Percentiles rank a stretch among this genome's conserved stretches.
Evolutionary conservation across 139 green algal genomes (phyloP).

Genomic region (Picochlorum sp.): DNA sequence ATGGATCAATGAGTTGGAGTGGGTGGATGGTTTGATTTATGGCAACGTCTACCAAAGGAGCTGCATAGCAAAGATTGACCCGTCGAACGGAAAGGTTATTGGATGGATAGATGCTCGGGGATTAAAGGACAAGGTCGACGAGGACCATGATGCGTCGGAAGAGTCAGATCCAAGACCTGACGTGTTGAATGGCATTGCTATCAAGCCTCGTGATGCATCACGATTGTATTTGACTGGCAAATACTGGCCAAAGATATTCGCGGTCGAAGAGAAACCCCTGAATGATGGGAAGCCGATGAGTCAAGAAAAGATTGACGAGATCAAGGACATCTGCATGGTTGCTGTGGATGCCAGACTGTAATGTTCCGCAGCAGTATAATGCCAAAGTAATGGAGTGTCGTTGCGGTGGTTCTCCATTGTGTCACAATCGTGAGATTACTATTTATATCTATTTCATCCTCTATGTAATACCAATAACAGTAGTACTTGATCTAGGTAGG

Average conservation of each 20-base stretch:
- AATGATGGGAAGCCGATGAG: not conserved
- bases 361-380: not conserved
- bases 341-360: not conserved
- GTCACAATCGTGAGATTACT: too few relatives aligned
- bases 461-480: too few relatives aligned
- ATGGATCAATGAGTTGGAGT: constrained; percentile 65
- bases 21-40: constrained; percentile 64
- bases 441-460: too few relatives aligned
- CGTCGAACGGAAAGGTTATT: constrained; percentile 40
- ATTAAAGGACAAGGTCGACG: constrained; percentile 30
- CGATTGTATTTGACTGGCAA: constrained; percentile 82
- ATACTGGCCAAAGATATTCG: constrained; percentile 49
- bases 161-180: constrained; percentile 26
- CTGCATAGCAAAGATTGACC: constrained; percentile 75
- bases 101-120: constrained; percentile 54
- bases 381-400: too few relatives aligned
- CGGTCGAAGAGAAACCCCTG: not conserved
- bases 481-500: too few relatives aligned
- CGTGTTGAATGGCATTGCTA: constrained; percentile 86
- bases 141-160: constrained; percentile 11
- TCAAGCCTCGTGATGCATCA: constrained; percentile 32
- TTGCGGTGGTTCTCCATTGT: too few relatives aligned
- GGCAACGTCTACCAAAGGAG: constrained; percentile 79
- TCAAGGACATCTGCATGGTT: constrained; percentile 1
- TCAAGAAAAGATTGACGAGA: not conserved